Percentiles rank a stretch among this genome's conserved stretches.
These are phyloP conservation scores for Boletellus dicymbophilus DNA, from an alignment of 1,284 basidiomycete species.

Conservation along the genomic window DNA sequence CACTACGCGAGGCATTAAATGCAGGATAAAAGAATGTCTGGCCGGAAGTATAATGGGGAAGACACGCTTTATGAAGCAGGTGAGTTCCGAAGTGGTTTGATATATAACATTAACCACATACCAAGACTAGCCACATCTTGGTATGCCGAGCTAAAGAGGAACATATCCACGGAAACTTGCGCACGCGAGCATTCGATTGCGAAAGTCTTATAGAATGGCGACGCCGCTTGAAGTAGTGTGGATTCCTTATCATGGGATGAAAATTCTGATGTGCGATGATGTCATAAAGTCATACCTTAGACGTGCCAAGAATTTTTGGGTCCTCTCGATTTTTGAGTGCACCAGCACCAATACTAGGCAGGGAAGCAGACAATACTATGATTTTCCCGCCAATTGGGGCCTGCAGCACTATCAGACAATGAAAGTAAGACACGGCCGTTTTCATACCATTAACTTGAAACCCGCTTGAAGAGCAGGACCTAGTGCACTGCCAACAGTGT, in stretches of 20 bases:
- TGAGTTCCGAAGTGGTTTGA: constrained; percentile 4
- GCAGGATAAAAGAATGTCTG: constrained; percentile 99
- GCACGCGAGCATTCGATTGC: constrained; percentile 98
- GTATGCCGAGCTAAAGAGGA: constrained; percentile 92
- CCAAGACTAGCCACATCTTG: constrained; percentile 95
- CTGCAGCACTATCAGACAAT: constrained; percentile 34
- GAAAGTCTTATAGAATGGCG: constrained; percentile 98
- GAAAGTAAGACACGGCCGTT: not conserved
- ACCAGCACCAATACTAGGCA: constrained; percentile 90
- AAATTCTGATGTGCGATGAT: not conserved
- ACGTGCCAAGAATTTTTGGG: constrained; percentile 92
- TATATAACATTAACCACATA: constrained; percentile 33
- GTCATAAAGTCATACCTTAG: constrained; percentile 64
- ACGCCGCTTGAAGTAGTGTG: constrained; percentile 83
- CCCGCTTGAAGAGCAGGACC: constrained; percentile 97
- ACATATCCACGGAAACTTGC: constrained; percentile 99
- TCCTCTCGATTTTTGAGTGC: constrained; percentile 97
- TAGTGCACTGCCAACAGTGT: constrained; percentile 89
- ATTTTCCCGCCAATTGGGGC: constrained; percentile 96
- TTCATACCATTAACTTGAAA: constrained; percentile 86
- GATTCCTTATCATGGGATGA: constrained; percentile 63
- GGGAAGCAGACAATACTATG: constrained; percentile 82
- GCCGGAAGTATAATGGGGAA: constrained; percentile 97
- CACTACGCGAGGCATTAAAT: constrained; percentile 92
- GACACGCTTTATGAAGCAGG: constrained; percentile 59